A percentile compares a stretch with the other conserved stretches of the same genome.
Conservation (phyloP, 75 land plant species). For the Sequoiadendron giganteum region DNA sequence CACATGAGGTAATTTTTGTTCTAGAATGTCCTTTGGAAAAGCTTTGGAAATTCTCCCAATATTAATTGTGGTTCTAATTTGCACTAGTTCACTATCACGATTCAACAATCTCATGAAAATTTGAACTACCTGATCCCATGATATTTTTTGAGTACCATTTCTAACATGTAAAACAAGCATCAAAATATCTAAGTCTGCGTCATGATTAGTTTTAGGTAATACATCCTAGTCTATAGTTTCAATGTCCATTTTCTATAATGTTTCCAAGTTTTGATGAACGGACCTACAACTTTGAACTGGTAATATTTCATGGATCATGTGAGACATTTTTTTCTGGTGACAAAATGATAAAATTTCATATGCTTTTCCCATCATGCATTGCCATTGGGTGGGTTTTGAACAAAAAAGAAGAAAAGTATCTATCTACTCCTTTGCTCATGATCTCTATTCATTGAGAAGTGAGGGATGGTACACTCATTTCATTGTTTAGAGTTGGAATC, state of each 20-base stretch:
- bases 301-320: too few species aligned
- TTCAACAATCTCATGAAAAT: background rate
- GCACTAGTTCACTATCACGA: background rate
- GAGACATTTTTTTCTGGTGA: too few species aligned
- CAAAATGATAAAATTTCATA: too few species aligned
- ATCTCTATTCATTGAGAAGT: too few species aligned
- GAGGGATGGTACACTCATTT: too few species aligned
- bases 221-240: background rate
- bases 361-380: too few species aligned
- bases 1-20: conserved; percentile 12
- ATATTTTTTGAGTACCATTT: background rate
- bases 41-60: conserved; percentile 18
- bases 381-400: too few species aligned
- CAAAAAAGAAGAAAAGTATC: too few species aligned
- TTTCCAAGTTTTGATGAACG: background rate
- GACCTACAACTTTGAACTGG: background rate
- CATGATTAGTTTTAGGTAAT: background rate
- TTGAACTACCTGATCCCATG: conserved; percentile 5
- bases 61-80: conserved; percentile 14
- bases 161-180: background rate
- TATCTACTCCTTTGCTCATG: too few species aligned
- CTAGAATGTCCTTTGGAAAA: conserved; percentile 12
- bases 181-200: background rate
- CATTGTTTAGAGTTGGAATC: too few species aligned
- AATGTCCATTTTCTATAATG: background rate